Conservation (phyloP, 208 protist genomes). For the Borovskyia barvae region DNA sequence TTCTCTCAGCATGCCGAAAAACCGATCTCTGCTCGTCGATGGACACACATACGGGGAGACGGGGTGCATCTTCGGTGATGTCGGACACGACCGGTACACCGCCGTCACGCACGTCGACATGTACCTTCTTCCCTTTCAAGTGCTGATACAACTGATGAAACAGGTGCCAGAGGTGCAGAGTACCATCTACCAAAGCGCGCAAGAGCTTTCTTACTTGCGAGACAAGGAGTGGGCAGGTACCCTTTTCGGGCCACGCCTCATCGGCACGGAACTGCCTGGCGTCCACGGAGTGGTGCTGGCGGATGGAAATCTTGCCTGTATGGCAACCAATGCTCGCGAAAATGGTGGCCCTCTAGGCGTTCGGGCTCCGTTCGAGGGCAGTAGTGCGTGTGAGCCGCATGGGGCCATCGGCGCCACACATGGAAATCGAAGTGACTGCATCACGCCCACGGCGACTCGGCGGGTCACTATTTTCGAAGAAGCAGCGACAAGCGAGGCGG, state of each 20-base stretch:
- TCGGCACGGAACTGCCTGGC: constrained; percentile 8
- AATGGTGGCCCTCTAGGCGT: too few relatives aligned
- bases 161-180: constrained; percentile 55
- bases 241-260: constrained; percentile 38
- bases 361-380: too few relatives aligned
- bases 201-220: constrained; percentile 34
- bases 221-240: constrained; percentile 49
- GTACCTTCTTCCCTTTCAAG: constrained; percentile 73
- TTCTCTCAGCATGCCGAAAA: constrained; percentile 31
- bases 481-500: background rate
- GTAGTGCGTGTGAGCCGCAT: too few relatives aligned
- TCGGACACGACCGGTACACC: constrained; percentile 45
- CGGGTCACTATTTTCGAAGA: constrained; percentile 49
- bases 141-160: constrained; percentile 83
- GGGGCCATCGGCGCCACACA: constrained; percentile 1
- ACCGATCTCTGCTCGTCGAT: constrained; percentile 63
- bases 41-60: constrained; percentile 83
- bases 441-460: constrained; percentile 1
- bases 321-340: constrained; percentile 4
- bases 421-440: background rate
- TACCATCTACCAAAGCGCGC: constrained; percentile 46
- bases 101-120: constrained; percentile 75
- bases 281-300: constrained; percentile 32
- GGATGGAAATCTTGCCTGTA: constrained; percentile 10
- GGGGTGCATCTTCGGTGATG: constrained; percentile 72